Base-by-base conservation (phyloP, 176 grass and related monocot species). In the Oryza glaberrima region DNA sequence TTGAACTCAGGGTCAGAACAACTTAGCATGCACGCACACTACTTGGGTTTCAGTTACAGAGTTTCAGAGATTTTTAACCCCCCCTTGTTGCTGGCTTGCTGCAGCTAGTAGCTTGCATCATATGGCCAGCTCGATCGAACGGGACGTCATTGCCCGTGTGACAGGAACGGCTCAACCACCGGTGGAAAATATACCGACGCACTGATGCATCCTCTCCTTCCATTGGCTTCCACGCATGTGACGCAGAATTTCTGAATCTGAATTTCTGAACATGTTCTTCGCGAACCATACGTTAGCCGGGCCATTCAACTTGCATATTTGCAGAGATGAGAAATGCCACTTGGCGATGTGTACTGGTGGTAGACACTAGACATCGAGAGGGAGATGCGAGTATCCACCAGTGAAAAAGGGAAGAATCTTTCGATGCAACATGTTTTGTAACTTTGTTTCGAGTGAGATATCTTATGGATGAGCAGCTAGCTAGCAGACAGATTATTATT, bases 141-240 rank as follows among this genome's bases (percentile, higher is more conserved):
- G 43, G 9, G 79, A 45, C 47, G 88, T 86, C 67, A 38, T 51
- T 60, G 4, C 77, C 79, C 9, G 17, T 82, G 83, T 82, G 79
- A 90, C 88, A 79, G 3, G 25, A 82, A 86, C 38, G 79, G 69
- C 88, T 38, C 79, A 86, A 90, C 88, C 35, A 90, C 84, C 84
- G 38, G 20, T 45, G 81, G 43, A 54, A 65, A 63, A 63, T 23
- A n/a, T 5, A 63, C n/a, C 9, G 8, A 22, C 3, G 7, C n/a
- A 63, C 2, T 23, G 20, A 63, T 11, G 20, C 58, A 22, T 61
- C 58, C 58, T 23, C 58, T 63, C n/a, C 58, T 63, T 63, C 58
- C 58, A 23, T 23, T 63, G 58, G 58, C 58, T 63, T 4, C 58
- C 4, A 0, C 19, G 58, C 58, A 63, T 63, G 9, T 63, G 58